A percentile compares a stretch with the other conserved stretches of the same genome.
Evolutionary conservation across 805 yeast species (phyloP).

Genomic region (Spathaspora girioi): DNA sequence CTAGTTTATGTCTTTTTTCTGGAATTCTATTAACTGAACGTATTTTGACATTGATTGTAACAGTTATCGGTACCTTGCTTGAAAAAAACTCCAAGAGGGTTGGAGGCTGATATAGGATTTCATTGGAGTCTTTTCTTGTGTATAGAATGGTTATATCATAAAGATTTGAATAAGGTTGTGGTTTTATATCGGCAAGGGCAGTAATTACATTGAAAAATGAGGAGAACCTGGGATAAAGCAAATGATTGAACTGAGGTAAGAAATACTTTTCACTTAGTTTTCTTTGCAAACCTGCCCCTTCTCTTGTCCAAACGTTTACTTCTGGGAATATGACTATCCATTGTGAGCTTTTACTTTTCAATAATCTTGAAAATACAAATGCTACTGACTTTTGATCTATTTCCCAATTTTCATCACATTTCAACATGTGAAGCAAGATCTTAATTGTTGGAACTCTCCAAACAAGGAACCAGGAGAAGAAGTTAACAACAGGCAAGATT

Average conservation of each 20-base stretch:
- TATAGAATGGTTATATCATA: constrained; percentile 58
- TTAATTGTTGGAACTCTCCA: constrained; percentile 59
- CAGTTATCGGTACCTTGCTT: constrained; percentile 20
- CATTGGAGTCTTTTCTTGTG: constrained; percentile 3
- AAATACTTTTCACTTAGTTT: constrained; percentile 53
- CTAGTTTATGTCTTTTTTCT: constrained; percentile 49
- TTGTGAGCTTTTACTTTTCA: constrained; percentile 38
- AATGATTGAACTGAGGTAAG: constrained; percentile 55
- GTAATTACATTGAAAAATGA: constrained; percentile 50
- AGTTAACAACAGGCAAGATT: constrained; percentile 45
- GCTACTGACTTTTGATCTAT: constrained; percentile 36
- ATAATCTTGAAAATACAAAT: constrained; percentile 31
- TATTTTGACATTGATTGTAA: constrained; percentile 47
- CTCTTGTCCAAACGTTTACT: constrained; percentile 63
- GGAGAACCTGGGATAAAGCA: constrained; percentile 76
- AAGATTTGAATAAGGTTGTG: constrained; percentile 39
- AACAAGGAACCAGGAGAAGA: constrained; percentile 67
- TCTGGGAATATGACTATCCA: constrained; percentile 84
- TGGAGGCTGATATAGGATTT: constrained; percentile 18
- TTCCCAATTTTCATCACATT: constrained; percentile 71
- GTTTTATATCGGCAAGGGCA: constrained; percentile 29
- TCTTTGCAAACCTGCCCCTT: constrained; percentile 47
- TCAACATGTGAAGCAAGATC: constrained; percentile 43
- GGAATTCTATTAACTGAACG: constrained; percentile 49
- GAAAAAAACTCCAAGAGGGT: constrained; percentile 27